Evolutionary conservation across 176 grass and related monocot species (phyloP).

Genomic region (Lolium perenne): DNA sequence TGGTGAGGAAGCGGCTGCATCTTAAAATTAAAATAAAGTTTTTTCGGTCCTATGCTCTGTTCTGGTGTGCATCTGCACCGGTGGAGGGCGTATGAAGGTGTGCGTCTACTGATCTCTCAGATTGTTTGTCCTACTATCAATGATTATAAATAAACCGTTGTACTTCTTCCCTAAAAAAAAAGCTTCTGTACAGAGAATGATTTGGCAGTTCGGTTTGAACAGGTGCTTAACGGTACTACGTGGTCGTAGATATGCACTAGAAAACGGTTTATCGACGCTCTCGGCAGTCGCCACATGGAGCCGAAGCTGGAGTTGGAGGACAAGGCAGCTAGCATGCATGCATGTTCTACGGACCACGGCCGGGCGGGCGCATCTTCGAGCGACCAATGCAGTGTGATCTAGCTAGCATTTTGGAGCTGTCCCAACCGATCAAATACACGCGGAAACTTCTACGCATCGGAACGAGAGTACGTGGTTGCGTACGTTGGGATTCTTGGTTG

Average conservation of each 20-base stretch:
- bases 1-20: no score
- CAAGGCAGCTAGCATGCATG: constrained; percentile 10
- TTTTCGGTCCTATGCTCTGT: no score
- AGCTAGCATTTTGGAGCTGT: not conserved
- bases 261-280: not conserved
- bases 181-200: not conserved
- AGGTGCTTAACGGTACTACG: not conserved
- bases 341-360: not conserved
- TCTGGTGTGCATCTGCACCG: no score
- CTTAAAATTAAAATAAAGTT: no score
- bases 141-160: no score
- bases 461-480: not conserved
- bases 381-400: not conserved
- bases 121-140: no score
- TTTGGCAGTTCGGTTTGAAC: constrained; percentile 3
- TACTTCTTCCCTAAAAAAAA: no score
- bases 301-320: constrained; percentile 23
- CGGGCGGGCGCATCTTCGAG: not conserved
- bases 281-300: constrained; percentile 43
- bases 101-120: no score
- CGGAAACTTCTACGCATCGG: not conserved
- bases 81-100: no score
- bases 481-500: not conserved
- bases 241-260: not conserved
- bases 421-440: not conserved